phyloP scores from a whole-genome alignment of 768 basidiomycete genomes.

The Paxillus involutus region DNA sequence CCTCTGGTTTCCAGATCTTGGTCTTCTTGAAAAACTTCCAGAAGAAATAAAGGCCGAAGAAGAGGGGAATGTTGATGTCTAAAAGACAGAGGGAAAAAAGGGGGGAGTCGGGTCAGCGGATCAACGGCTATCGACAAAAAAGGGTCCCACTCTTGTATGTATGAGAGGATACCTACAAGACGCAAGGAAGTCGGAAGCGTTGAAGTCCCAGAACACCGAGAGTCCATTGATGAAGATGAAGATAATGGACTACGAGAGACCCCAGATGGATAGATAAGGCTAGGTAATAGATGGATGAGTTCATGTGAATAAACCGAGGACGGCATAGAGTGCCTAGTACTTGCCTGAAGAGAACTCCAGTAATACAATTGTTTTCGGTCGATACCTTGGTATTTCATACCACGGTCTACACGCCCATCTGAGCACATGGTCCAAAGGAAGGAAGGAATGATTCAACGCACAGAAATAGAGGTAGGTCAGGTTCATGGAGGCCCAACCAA shows the following conservation, averaged over 20 bases:
- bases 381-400: slow-evolving; percentile 67
- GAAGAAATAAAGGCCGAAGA: slow-evolving; percentile 18
- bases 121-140: neutral
- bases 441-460: slow-evolving; percentile 14
- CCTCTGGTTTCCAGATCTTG: slow-evolving; percentile 48
- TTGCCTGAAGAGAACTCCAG: slow-evolving; percentile 48
- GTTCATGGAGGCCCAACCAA: slow-evolving; percentile 65
- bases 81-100: neutral
- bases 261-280: slow-evolving; percentile 69
- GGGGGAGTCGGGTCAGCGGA: neutral
- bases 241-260: slow-evolving; percentile 57
- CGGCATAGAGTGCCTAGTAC: neutral
- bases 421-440: neutral
- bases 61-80: slow-evolving; percentile 32
- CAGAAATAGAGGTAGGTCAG: slow-evolving; percentile 71
- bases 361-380: slow-evolving; percentile 64
- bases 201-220: slow-evolving; percentile 62
- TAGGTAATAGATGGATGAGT: slow-evolving; percentile 9
- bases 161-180: slow-evolving; percentile 35
- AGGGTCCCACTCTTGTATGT: neutral
- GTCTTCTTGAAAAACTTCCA: slow-evolving; percentile 22
- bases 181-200: slow-evolving; percentile 50
- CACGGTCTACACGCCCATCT: slow-evolving; percentile 46
- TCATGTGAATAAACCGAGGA: slow-evolving; percentile 10
- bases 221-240: slow-evolving; percentile 61